Base-by-base conservation (phyloP, 2,329 filamentous ascomycete genomes). In the Chaetomiaceae sp. region DNA sequence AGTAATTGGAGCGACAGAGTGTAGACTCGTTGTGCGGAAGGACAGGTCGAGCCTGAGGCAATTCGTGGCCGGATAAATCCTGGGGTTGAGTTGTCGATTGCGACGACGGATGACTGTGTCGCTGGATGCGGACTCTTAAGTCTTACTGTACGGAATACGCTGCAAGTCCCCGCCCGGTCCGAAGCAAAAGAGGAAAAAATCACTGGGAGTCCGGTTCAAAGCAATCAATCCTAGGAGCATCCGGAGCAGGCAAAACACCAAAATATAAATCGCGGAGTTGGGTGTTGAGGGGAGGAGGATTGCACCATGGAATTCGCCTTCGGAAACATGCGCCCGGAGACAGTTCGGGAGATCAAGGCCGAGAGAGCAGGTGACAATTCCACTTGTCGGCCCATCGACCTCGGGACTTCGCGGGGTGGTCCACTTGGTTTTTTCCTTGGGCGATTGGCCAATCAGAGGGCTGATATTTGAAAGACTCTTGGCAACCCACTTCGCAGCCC, bases 361-460 rank as follows among this genome's bases (percentile, higher is more conserved):
- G 48, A 49, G 14, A n/a, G 16, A 14, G 14, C 31, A 34, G 16
- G 19, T 42, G 44, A 31, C 44, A 38, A 16, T 14, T 43, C 25
- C 20, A n/a, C 44, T n/a, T n/a, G n/a, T n/a, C n/a, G n/a, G n/a
- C 27, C 23, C 19, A 16, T 19, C 35, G 35, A 23, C 48, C 48
- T 56, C 47, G 50, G 55, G 23, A 38, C 27, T 49, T 41, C 40
- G 52, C 44, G 55, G 55, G 52, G 52, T 31, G 44, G 8, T 20
- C 54, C 48, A 52, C 48, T 45, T 23, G 6, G 5, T 37, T 33
- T 41, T 34, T 30, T 47, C 9, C n/a, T 5, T n/a, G 17, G n/a
- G 3, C 23, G 21, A 51, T 55, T 55, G 35, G 44, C 55, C 55
- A 57, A 57, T 55, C 40, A 53, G n/a, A 4, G 10, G 13, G 5